These are phyloP conservation scores for Starmerella apicola DNA, from an alignment of 805 yeast genomes.

Conservation along the genomic window DNA sequence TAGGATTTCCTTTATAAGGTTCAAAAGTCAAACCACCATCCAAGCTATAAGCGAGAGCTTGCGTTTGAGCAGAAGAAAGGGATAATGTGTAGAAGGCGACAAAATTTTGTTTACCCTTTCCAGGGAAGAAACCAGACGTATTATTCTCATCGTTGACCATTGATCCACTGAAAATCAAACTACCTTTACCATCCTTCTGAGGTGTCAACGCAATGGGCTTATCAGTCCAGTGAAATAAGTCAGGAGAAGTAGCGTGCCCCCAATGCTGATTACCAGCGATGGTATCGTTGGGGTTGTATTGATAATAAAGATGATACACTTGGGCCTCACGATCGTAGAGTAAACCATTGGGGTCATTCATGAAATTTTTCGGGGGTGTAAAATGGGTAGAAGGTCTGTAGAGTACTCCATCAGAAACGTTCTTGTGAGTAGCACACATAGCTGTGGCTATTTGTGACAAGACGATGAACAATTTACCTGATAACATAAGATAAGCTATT, in stretches of 20 bases:
- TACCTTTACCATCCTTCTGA: constrained; percentile 19
- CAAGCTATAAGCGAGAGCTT: constrained; percentile 28
- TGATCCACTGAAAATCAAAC: constrained; percentile 31
- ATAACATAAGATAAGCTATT: too few relatives aligned
- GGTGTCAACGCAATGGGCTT: constrained; percentile 28
- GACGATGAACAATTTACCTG: neutral
- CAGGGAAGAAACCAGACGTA: constrained; percentile 28
- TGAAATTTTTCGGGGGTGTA: constrained; percentile 30
- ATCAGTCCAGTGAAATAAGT: constrained; percentile 29
- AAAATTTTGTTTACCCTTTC: constrained; percentile 24
- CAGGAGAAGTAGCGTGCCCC: constrained; percentile 34
- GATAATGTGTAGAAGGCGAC: constrained; percentile 31
- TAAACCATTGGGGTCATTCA: constrained; percentile 37
- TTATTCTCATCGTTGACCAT: constrained; percentile 31
- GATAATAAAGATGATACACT: constrained; percentile 31
- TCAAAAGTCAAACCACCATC: constrained; percentile 31
- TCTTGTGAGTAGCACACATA: neutral
- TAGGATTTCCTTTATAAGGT: constrained; percentile 27
- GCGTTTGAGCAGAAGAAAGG: constrained; percentile 24
- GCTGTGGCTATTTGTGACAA: neutral
- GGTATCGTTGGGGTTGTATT: constrained; percentile 29
- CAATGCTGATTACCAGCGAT: constrained; percentile 31
- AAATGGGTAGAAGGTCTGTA: constrained; percentile 24
- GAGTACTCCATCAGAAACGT: constrained; percentile 1
- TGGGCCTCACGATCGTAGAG: constrained; percentile 25